phyloP scores from a whole-genome alignment of 2,329 filamentous ascomycete genomes.

The Alternaria arborescens region DNA sequence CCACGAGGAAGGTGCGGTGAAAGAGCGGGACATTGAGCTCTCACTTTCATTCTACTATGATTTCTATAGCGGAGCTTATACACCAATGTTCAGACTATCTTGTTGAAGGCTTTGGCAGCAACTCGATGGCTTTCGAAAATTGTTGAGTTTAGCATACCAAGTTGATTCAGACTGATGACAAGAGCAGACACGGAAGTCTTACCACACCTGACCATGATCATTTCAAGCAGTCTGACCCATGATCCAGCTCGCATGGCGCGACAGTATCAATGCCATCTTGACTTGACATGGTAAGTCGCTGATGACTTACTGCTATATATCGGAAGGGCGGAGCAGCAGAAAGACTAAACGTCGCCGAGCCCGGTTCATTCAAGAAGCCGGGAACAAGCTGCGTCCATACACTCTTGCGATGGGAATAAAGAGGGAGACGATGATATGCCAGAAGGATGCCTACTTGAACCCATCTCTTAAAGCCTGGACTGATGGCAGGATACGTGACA shows the following conservation, averaged over 20 bases:
- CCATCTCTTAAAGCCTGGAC: not conserved
- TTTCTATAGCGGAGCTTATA: not conserved
- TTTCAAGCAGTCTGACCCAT: not conserved
- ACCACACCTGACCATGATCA: not conserved
- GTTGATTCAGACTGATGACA: not conserved
- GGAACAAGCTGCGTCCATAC: not conserved
- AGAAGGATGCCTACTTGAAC: not conserved
- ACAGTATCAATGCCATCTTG: not conserved
- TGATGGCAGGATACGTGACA: not conserved
- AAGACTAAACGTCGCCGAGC: not conserved
- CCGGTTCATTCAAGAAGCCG: not conserved
- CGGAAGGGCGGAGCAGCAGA: not conserved
- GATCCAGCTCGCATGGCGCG: not conserved
- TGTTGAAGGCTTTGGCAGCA: not conserved
- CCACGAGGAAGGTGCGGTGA: constrained; percentile 2
- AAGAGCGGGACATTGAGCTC: not conserved
- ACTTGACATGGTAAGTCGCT: not conserved
- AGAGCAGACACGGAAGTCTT: not conserved
- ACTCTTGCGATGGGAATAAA: not conserved
- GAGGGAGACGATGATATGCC: not conserved
- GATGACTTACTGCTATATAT: not conserved
- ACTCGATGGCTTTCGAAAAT: not conserved
- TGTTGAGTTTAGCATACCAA: not conserved
- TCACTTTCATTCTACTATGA: not conserved
- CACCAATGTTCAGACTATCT: too few species aligned